Conservation (phyloP, 495 filamentous ascomycete species). For the Rhypophila decipiens region DNA sequence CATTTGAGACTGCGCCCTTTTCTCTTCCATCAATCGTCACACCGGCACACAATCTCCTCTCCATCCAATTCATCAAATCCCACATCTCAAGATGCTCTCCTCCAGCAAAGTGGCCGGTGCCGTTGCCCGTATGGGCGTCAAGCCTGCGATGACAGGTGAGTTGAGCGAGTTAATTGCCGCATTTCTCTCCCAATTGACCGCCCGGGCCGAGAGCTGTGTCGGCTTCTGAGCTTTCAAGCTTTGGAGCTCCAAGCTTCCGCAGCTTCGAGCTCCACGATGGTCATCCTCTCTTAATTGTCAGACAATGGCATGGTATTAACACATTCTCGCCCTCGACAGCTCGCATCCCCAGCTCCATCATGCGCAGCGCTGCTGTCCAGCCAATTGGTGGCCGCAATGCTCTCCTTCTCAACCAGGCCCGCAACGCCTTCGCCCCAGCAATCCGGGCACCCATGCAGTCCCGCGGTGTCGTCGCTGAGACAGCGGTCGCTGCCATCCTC, state of each 20-base stretch:
- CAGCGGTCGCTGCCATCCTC: slow-evolving; percentile 28
- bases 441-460: slow-evolving; percentile 22
- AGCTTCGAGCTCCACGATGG: not conserved
- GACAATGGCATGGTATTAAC: not conserved
- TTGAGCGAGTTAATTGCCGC: slow-evolving; percentile 2
- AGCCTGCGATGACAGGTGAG: slow-evolving; percentile 10
- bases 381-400: slow-evolving; percentile 13
- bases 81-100: slow-evolving; percentile 10
- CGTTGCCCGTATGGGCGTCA: slow-evolving; percentile 15
- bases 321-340: not conserved
- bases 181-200: no score
- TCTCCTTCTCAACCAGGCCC: slow-evolving; percentile 17
- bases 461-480: slow-evolving; percentile 28
- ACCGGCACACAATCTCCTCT: not conserved
- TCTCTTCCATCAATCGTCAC: slow-evolving; percentile 3
- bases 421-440: slow-evolving; percentile 13
- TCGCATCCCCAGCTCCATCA: slow-evolving; percentile 25
- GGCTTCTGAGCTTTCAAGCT: no score
- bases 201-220: no score
- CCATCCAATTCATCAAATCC: slow-evolving; percentile 7
- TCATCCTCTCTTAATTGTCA: not conserved
- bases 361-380: slow-evolving; percentile 11
- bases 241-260: no score
- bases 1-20: slow-evolving; percentile 1
- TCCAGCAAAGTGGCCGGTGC: slow-evolving; percentile 14